These are phyloP conservation scores for Gleditsia sinensis DNA, from an alignment of 306 rosid genomes.

Conservation along the genomic window DNA sequence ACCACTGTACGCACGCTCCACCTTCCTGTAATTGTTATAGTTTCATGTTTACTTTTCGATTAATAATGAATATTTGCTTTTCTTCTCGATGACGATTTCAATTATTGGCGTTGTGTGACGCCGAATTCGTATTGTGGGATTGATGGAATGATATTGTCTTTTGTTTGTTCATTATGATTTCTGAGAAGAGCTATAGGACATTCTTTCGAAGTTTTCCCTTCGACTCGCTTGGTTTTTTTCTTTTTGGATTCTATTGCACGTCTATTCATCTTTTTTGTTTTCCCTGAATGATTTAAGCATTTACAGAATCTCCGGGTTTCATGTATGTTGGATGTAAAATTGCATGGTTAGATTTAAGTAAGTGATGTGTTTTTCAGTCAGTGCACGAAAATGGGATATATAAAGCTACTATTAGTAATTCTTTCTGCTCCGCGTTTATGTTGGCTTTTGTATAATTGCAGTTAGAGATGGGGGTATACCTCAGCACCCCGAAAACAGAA, in stretches of 20 bases:
- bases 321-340: not conserved
- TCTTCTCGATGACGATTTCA: not conserved
- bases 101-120: not conserved
- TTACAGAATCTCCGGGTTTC: not conserved
- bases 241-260: conserved; percentile 5
- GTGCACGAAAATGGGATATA: not conserved
- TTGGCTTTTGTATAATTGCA: conserved; percentile 23
- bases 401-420: not conserved
- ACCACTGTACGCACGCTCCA: conserved; percentile 16
- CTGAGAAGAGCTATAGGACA: not conserved
- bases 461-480: conserved; percentile 81
- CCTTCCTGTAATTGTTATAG: conserved; percentile 26
- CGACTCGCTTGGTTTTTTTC: not conserved
- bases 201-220: not conserved
- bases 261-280: not conserved
- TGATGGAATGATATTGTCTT: not conserved
- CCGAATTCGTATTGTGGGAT: not conserved
- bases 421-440: not conserved
- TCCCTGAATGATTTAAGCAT: not conserved
- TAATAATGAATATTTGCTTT: not conserved
- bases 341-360: conserved; percentile 25
- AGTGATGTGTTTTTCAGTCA: not conserved
- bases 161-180: not conserved
- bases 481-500: conserved; percentile 88
- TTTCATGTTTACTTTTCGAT: not conserved